phyloP scores from a whole-genome alignment of 352 stramenopile genomes.

The Phytophthora pinifolia region DNA sequence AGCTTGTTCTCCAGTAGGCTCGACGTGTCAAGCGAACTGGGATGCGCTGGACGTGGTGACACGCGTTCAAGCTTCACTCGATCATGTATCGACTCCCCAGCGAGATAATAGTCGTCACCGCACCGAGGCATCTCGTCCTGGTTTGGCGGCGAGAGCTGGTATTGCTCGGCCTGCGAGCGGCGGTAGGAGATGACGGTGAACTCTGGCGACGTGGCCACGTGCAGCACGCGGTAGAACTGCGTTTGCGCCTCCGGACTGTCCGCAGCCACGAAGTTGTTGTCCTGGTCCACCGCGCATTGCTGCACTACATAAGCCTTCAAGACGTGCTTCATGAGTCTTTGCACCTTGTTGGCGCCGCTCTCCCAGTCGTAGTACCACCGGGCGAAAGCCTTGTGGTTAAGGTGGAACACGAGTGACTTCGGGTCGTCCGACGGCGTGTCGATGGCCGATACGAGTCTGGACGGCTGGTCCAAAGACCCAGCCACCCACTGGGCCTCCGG shows the following conservation, averaged over 20 bases:
- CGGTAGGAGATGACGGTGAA: constrained; percentile 66
- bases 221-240: constrained; percentile 37
- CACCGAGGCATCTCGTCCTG: too few relatives aligned
- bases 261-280: constrained; percentile 18
- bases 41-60: not conserved
- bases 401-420: constrained; percentile 38
- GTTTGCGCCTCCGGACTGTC: not conserved
- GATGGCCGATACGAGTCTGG: constrained; percentile 17
- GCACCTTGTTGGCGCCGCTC: constrained; percentile 52
- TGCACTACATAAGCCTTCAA: constrained; percentile 51
- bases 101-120: too few relatives aligned
- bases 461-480: constrained; percentile 35
- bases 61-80: too few relatives aligned
- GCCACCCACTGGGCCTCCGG: constrained; percentile 49
- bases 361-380: constrained; percentile 71
- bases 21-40: not conserved
- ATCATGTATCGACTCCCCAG: too few relatives aligned
- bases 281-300: constrained; percentile 25
- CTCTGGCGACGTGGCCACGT: constrained; percentile 44
- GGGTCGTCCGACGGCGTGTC: constrained; percentile 14
- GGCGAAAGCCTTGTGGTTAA: constrained; percentile 38
- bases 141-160: not conserved
- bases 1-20: constrained; percentile 13
- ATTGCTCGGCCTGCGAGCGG: constrained; percentile 25
- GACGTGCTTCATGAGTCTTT: constrained; percentile 59